Base-by-base conservation (phyloP, 495 filamentous ascomycete genomes). In the Neurospora sp. region DNA sequence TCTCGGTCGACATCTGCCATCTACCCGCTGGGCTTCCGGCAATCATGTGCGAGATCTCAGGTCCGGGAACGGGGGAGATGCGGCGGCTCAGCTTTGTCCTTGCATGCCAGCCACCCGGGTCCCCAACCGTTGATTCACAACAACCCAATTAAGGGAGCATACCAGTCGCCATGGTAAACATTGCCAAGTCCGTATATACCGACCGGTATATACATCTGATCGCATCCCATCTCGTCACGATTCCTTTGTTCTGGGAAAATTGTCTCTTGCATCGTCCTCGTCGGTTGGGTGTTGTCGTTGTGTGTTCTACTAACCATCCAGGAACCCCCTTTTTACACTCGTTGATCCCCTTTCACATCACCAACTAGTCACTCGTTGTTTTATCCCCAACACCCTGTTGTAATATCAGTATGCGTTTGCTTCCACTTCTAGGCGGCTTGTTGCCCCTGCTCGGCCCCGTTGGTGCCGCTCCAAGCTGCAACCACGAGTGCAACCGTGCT, bases 401-500 rank as follows among this genome's bases (percentile, higher is more conserved):
- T 31, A 61, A 61, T 61, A 61, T 61, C 48, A 31, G 2, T 27
- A 61, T 61, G 22, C 48, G 48, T 61, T 61, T 61, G 12, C 2
- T 61, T 61, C 48, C 48, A 1, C 48, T 61, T 61, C 22, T 61
- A 16, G 48, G 48, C 22, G 48, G 48, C 48, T 61, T 61, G 20
- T 8, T 61, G 22, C 48, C 48, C 48, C 48, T 61, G 12, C 48
- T 61, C 12, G 22, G 22, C 48, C 1, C 31, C 20, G 48, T 61
- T 61, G 5, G 22, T 61, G 48, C 48, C 48, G 48, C 48, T 31
- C 48, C 48, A 61, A 76, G 79, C 7, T 82, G 81, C 69, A 78
- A 81, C 40, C 81, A 80, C 6, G 71, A 78, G 8, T 76, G 48
- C 68, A 48, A 72, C 39, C 53, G 71, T 3, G 71, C 53, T 4